Evolutionary conservation across 176 grass and related monocot species (phyloP).

Genomic region (Themeda triandra): DNA sequence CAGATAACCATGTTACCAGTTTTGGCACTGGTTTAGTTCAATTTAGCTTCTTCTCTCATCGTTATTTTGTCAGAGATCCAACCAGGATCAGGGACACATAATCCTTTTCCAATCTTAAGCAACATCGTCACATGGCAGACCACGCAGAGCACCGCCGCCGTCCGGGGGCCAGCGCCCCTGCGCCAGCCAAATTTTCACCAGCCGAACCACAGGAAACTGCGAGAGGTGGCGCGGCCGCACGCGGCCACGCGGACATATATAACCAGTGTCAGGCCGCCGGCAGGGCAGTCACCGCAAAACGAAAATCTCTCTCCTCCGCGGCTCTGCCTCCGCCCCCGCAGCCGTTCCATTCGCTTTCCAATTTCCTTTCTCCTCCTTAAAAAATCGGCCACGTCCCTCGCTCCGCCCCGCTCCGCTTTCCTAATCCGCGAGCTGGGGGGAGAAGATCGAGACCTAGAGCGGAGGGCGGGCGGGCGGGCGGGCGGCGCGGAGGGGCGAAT

Average conservation of each 20-base stretch:
- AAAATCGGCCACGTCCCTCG: slow-evolving; percentile 21
- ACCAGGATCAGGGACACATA: background rate
- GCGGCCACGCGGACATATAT: slow-evolving; percentile 7
- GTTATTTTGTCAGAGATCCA: background rate
- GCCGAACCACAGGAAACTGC: background rate
- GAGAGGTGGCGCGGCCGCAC: background rate
- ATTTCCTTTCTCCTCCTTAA: background rate
- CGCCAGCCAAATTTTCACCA: background rate
- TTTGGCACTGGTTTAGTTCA: background rate
- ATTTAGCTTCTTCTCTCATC: background rate
- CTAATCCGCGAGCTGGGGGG: slow-evolving; percentile 20
- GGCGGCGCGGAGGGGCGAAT: slow-evolving; percentile 19
- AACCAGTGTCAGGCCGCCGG: background rate
- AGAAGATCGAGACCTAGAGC: slow-evolving; percentile 7
- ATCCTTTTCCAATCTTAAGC: background rate
- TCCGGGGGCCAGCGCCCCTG: no score
- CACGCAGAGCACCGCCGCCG: no score
- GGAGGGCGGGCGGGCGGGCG: background rate
- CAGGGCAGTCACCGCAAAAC: background rate
- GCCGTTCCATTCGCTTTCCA: background rate
- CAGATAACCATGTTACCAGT: background rate
- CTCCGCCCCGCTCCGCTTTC: slow-evolving; percentile 3
- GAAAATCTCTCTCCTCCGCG: background rate
- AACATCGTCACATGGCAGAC: background rate
- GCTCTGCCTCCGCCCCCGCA: background rate